Evolutionary conservation across 2,329 filamentous ascomycete species (phyloP).

Genomic region (Chaetomium strumarium): DNA sequence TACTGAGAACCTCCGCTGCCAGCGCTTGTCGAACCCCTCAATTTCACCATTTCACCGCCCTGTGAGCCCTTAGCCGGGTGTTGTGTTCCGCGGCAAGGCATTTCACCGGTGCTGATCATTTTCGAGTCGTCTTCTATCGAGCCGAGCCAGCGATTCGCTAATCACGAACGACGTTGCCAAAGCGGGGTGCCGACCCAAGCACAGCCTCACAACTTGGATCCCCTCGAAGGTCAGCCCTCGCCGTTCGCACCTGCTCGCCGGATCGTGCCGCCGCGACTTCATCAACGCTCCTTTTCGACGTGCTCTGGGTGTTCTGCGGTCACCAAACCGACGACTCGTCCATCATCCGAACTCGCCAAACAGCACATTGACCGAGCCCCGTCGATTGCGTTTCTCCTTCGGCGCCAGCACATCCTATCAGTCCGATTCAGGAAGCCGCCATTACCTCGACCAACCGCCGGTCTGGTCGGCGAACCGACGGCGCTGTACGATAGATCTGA

Average conservation of each 20-base stretch:
- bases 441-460: conserved; percentile 14
- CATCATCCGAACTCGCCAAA: background rate
- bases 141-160: conserved; percentile 1
- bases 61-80: background rate
- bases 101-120: background rate
- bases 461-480: conserved; percentile 15
- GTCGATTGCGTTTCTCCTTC: background rate
- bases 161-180: conserved; percentile 16
- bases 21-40: background rate
- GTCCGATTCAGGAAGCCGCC: conserved; percentile 25
- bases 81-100: background rate
- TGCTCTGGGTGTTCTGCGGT: background rate
- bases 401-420: background rate
- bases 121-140: background rate
- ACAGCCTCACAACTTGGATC: conserved; percentile 24
- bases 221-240: conserved; percentile 16
- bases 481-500: conserved; percentile 15
- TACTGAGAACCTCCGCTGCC: background rate
- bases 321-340: background rate
- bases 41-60: background rate
- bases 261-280: conserved; percentile 12
- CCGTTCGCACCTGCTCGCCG: conserved; percentile 11
- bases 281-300: background rate
- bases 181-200: conserved; percentile 25
- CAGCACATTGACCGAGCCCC: background rate